A percentile compares a stretch with the other conserved stretches of the same genome.
These are phyloP conservation scores for Tetrahymena thermophila DNA, from an alignment of 73 alveolate species.

Conservation along the genomic window DNA sequence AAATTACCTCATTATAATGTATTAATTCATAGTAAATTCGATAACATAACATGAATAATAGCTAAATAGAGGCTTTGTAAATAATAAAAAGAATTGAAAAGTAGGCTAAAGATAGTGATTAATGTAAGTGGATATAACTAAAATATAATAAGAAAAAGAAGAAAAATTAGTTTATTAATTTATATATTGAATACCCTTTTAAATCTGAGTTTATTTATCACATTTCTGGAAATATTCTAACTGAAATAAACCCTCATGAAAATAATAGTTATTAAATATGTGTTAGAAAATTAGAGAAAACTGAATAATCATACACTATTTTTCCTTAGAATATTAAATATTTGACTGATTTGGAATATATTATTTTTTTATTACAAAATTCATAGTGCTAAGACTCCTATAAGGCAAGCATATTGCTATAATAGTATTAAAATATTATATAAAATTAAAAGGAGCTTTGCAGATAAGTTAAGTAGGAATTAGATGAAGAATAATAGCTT, in stretches of 20 bases:
- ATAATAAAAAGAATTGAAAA: neutral
- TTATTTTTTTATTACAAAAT: neutral
- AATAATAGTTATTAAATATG: neutral
- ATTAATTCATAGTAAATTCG: too few species aligned
- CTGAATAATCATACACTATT: neutral
- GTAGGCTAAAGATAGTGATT: neutral
- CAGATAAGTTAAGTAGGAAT: neutral
- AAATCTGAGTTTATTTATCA: neutral
- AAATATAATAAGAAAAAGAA: too few species aligned
- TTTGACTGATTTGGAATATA: neutral
- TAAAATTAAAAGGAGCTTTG: neutral
- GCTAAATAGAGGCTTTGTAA: too few species aligned
- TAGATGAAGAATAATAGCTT: neutral
- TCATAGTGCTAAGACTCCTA: neutral
- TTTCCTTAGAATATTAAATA: neutral
- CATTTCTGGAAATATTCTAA: neutral
- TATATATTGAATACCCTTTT: neutral
- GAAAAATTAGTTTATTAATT: too few species aligned
- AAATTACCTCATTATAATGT: too few species aligned
- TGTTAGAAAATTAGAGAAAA: neutral
- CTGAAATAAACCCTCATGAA: neutral
- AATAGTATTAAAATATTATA: neutral
- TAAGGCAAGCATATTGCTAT: neutral
- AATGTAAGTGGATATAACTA: too few species aligned
- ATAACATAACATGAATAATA: too few species aligned